phyloP scores from a whole-genome alignment of 176 grass and related monocot species.

The Dendrocalamus sinicus region DNA sequence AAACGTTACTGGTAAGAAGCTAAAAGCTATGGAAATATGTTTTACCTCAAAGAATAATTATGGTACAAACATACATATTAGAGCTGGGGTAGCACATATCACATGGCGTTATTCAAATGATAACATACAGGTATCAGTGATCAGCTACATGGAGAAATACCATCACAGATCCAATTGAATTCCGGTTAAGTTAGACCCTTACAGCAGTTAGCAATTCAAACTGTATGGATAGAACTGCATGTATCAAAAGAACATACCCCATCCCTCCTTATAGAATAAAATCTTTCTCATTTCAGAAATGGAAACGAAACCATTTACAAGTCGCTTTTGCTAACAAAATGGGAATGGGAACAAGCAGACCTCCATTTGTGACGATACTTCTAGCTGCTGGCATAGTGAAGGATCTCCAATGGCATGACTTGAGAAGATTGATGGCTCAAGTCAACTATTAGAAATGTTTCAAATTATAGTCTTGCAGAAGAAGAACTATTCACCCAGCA shows the following conservation, averaged over 20 bases:
- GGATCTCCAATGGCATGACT: slow-evolving; percentile 31
- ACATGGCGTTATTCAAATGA: slow-evolving; percentile 1
- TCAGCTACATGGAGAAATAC: not conserved
- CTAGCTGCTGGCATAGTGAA: slow-evolving; percentile 26
- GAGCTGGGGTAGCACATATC: not conserved
- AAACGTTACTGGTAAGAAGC: not conserved
- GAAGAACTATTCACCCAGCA: not conserved
- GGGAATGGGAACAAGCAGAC: slow-evolving; percentile 36
- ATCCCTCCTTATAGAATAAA: not conserved
- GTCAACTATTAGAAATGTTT: not conserved
- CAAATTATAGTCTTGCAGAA: not conserved
- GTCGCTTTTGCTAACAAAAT: slow-evolving; percentile 48
- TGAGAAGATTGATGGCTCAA: slow-evolving; percentile 26
- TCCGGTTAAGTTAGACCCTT: not conserved
- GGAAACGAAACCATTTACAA: slow-evolving; percentile 45
- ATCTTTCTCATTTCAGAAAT: slow-evolving; percentile 31
- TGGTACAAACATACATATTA: too few relatives aligned
- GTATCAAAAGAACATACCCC: not conserved
- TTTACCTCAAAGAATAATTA: too few relatives aligned
- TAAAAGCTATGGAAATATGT: too few relatives aligned
- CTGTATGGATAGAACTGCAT: not conserved
- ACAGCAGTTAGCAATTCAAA: not conserved
- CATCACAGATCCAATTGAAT: slow-evolving; percentile 10
- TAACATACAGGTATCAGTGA: not conserved
- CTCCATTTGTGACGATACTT: slow-evolving; percentile 29